These are phyloP conservation scores for Ulota crispa DNA, from an alignment of 225 moss, liverwort and hornwort genomes.

Conservation along the genomic window DNA sequence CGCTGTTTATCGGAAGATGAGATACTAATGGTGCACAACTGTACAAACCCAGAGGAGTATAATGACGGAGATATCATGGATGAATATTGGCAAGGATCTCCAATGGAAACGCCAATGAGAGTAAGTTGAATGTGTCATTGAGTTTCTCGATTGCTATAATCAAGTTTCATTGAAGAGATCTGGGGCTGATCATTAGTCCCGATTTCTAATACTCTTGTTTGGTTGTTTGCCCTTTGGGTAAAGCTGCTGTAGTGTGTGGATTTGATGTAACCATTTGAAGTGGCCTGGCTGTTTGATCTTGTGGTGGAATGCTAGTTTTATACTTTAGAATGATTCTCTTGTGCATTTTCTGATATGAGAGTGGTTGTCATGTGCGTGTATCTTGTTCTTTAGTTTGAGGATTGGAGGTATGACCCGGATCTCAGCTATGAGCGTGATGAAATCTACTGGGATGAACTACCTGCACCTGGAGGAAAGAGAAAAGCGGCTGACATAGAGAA, in stretches of 20 bases:
- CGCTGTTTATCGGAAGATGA: slow-evolving; percentile 92
- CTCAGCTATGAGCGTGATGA: slow-evolving; percentile 89
- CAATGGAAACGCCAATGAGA: slow-evolving; percentile 92
- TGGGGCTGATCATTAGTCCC: not conserved
- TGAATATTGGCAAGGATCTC: slow-evolving; percentile 94
- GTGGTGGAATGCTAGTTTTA: not conserved
- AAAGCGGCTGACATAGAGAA: slow-evolving; percentile 84
- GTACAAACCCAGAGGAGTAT: slow-evolving; percentile 80
- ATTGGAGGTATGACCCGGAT: slow-evolving; percentile 91
- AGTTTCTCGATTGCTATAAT: not conserved
- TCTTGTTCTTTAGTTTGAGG: slow-evolving; percentile 65
- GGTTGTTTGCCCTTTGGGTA: not conserved
- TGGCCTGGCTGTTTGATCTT: slow-evolving; percentile 1
- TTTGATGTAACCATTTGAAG: not conserved
- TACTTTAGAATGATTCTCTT: slow-evolving; percentile 5
- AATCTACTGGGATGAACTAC: slow-evolving; percentile 93
- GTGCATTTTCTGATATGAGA: slow-evolving; percentile 11
- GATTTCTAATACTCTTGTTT: slow-evolving; percentile 1
- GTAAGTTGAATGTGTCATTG: slow-evolving; percentile 28
- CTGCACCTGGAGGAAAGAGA: slow-evolving; percentile 78
- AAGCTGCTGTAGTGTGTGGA: slow-evolving; percentile 5
- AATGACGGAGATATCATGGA: slow-evolving; percentile 76
- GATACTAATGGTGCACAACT: slow-evolving; percentile 78
- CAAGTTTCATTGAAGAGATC: not conserved
- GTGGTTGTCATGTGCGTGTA: slow-evolving; percentile 17